A percentile compares a stretch with the other conserved stretches of the same genome.
Conservation (phyloP, 345 rosid genomes). For the Nephelium lappaceum region DNA sequence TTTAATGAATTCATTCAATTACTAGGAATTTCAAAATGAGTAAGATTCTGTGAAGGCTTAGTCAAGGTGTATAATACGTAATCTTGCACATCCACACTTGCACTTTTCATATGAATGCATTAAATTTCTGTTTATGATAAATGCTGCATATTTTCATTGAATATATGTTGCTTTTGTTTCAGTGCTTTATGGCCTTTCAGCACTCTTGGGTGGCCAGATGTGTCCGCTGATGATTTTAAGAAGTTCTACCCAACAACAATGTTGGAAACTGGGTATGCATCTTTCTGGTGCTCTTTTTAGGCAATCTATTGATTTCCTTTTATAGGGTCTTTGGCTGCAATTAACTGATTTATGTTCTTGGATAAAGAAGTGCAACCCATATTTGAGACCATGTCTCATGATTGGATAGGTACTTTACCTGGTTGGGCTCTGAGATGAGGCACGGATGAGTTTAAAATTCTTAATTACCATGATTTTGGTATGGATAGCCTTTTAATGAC, state of each 20-base stretch:
- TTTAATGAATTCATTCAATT: neutral
- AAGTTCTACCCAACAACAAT: conserved; percentile 89
- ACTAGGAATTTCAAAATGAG: neutral
- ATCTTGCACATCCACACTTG: neutral
- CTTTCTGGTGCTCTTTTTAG: conserved; percentile 1
- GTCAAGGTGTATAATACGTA: neutral
- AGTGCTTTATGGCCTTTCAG: conserved; percentile 98
- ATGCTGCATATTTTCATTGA: conserved; percentile 16
- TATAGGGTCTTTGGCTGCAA: conserved; percentile 15
- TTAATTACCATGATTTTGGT: neutral
- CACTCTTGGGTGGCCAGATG: conserved; percentile 98
- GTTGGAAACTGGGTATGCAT: conserved; percentile 90
- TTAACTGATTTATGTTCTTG: conserved; percentile 3
- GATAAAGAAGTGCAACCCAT: neutral
- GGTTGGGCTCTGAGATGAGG: too few species aligned
- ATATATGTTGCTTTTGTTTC: conserved; percentile 28
- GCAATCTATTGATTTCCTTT: neutral
- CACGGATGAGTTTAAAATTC: too few species aligned
- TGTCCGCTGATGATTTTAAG: conserved; percentile 67
- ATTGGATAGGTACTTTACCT: neutral
- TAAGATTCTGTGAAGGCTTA: conserved; percentile 3
- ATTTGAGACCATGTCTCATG: neutral
- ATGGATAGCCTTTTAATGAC: neutral
- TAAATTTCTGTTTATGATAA: conserved; percentile 7
- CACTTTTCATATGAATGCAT: neutral